Conservation (phyloP, 495 filamentous ascomycete species). For the Tuber aestivum region DNA sequence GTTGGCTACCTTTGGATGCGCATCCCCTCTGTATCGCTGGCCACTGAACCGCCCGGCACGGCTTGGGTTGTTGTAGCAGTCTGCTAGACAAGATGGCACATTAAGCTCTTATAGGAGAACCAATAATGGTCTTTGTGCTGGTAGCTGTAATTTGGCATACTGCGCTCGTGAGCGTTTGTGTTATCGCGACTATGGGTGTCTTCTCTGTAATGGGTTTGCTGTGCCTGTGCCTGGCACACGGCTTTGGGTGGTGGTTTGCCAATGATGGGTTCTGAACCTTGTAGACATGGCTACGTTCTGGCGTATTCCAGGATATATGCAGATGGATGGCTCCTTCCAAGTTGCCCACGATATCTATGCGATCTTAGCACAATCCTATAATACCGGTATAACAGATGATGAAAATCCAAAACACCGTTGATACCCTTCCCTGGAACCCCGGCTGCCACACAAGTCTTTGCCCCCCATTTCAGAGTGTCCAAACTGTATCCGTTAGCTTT, state of each 20-base stretch:
- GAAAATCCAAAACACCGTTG: neutral
- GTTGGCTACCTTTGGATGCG: conserved; percentile 10
- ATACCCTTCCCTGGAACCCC: neutral
- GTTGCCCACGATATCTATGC: neutral
- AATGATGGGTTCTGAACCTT: neutral
- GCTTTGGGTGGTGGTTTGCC: neutral
- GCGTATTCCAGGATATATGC: neutral
- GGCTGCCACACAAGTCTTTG: neutral
- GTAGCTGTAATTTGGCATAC: neutral
- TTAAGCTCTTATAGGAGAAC: neutral
- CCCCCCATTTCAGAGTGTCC: neutral
- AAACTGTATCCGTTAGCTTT: neutral
- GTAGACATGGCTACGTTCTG: neutral
- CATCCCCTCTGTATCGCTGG: conserved; percentile 6
- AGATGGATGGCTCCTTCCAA: neutral
- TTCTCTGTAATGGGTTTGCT: neutral
- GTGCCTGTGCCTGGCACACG: neutral
- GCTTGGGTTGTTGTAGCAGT: conserved; percentile 10
- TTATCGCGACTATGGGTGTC: neutral
- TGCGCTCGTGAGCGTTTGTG: neutral
- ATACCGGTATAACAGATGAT: neutral
- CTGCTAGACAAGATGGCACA: conserved; percentile 11
- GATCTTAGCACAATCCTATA: neutral
- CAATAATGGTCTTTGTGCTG: neutral
- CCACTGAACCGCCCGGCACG: conserved; percentile 12